Evolutionary conservation across 352 stramenopile species (phyloP).

Genomic region (Peronospora farinosa): DNA sequence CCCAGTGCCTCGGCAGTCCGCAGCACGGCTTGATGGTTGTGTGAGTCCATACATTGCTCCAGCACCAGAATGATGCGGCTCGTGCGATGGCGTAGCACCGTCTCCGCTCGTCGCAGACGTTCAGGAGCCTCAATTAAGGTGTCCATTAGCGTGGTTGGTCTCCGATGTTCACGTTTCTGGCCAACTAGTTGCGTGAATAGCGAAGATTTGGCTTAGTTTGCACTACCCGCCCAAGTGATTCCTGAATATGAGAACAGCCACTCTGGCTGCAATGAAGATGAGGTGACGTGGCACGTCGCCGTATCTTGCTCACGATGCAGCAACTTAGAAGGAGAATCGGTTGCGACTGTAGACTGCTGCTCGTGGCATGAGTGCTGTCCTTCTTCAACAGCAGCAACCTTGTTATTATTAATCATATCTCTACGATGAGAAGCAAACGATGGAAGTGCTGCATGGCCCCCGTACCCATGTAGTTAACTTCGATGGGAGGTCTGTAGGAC

Average conservation of each 20-base stretch:
- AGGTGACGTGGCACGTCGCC: constrained; percentile 5
- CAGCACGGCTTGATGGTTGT: constrained; percentile 88
- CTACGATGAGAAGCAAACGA: too few species aligned
- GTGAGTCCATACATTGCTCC: constrained; percentile 74
- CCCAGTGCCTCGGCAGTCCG: constrained; percentile 89
- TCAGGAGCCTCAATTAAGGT: constrained; percentile 29
- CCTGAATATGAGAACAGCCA: constrained; percentile 1
- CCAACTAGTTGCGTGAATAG: neutral
- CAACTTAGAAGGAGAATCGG: constrained; percentile 14
- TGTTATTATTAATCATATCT: too few species aligned
- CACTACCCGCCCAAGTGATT: constrained; percentile 8
- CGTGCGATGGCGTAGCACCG: constrained; percentile 57
- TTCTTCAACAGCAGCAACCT: too few species aligned
- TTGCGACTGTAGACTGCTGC: constrained; percentile 11
- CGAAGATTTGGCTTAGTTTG: too few species aligned
- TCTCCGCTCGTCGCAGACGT: constrained; percentile 62
- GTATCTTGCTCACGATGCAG: constrained; percentile 7
- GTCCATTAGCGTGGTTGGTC: constrained; percentile 4
- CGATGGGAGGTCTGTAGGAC: too few species aligned
- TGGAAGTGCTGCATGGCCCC: too few species aligned
- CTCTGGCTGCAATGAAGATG: constrained; percentile 18
- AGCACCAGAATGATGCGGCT: constrained; percentile 66
- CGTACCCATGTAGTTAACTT: too few species aligned
- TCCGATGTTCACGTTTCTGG: constrained; percentile 3
- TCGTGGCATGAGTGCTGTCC: too few species aligned